A percentile compares a stretch with the other conserved stretches of the same genome.
These are phyloP conservation scores for Claviceps africana DNA, from an alignment of 2,329 filamentous ascomycete genomes.

Conservation along the genomic window DNA sequence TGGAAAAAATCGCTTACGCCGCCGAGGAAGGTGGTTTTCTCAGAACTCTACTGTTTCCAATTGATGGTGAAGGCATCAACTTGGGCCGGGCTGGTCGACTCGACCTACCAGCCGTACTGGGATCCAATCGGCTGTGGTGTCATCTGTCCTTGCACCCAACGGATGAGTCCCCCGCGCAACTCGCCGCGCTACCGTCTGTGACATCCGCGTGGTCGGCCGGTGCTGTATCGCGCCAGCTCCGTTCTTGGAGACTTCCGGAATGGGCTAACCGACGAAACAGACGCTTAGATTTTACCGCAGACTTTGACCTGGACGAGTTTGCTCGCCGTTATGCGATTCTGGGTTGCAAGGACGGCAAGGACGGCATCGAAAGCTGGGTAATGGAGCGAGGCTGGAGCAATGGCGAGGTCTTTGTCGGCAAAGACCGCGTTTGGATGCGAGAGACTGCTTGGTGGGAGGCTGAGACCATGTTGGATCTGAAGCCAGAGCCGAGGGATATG, in stretches of 20 bases:
- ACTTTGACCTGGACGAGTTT: conserved; percentile 93
- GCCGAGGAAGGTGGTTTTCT: conserved; percentile 73
- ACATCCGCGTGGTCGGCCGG: conserved; percentile 89
- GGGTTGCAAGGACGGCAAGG: conserved; percentile 77
- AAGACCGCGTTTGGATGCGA: conserved; percentile 88
- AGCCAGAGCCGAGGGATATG: conserved; percentile 39
- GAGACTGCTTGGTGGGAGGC: conserved; percentile 96
- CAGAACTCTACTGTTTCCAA: conserved; percentile 66
- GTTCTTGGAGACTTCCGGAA: conserved; percentile 84
- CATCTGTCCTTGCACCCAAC: conserved; percentile 85
- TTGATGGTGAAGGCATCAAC: conserved; percentile 63
- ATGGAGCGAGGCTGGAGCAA: conserved; percentile 97
- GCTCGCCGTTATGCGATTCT: conserved; percentile 65
- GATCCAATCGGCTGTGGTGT: conserved; percentile 86
- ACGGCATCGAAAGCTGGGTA: conserved; percentile 89
- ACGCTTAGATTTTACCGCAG: conserved; percentile 85
- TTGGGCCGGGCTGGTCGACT: conserved; percentile 67
- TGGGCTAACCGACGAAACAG: conserved; percentile 93
- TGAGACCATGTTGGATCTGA: conserved; percentile 87
- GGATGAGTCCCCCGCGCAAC: conserved; percentile 62
- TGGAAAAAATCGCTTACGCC: conserved; percentile 78
- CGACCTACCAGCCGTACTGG: conserved; percentile 59
- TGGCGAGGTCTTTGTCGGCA: conserved; percentile 82
- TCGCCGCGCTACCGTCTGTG: conserved; percentile 57
- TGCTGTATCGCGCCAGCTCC: conserved; percentile 79